Evolutionary conservation across 73 alveolate genomes (phyloP).

Genomic region (Tetrahymena elliotti): DNA sequence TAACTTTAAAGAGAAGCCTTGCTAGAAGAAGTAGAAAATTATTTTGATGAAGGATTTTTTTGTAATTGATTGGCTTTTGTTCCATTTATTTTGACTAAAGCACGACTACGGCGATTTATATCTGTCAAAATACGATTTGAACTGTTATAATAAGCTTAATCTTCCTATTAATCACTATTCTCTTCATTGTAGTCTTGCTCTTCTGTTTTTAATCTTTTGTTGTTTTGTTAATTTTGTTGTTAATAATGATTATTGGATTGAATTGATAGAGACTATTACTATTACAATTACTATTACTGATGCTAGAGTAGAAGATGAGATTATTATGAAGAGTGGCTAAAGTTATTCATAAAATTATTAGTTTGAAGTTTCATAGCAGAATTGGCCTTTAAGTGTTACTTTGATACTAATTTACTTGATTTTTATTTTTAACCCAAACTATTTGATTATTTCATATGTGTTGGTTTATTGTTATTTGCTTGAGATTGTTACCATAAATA

Average conservation of each 20-base stretch:
- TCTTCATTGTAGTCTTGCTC: not conserved
- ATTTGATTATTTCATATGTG: not conserved
- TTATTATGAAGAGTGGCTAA: not conserved
- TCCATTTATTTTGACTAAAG: not conserved
- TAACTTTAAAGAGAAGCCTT: not conserved
- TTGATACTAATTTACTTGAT: not conserved
- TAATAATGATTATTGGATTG: not conserved
- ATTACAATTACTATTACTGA: not conserved
- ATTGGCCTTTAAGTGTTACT: not conserved
- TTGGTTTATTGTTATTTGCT: not conserved
- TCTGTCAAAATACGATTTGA: not conserved
- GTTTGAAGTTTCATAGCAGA: not conserved
- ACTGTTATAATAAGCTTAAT: not conserved
- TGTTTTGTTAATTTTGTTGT: not conserved
- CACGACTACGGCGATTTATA: not conserved
- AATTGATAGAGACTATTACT: not conserved
- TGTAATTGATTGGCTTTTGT: not conserved
- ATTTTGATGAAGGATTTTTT: not conserved
- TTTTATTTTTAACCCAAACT: not conserved
- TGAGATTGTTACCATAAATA: not conserved
- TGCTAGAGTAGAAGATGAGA: not conserved
- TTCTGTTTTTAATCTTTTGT: not conserved
- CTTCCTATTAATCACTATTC: not conserved
- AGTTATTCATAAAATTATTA: not conserved
- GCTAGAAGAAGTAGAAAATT: not conserved